Evolutionary conservation across 2,329 filamentous ascomycete species (phyloP).

Genomic region (Penicillium sp.): DNA sequence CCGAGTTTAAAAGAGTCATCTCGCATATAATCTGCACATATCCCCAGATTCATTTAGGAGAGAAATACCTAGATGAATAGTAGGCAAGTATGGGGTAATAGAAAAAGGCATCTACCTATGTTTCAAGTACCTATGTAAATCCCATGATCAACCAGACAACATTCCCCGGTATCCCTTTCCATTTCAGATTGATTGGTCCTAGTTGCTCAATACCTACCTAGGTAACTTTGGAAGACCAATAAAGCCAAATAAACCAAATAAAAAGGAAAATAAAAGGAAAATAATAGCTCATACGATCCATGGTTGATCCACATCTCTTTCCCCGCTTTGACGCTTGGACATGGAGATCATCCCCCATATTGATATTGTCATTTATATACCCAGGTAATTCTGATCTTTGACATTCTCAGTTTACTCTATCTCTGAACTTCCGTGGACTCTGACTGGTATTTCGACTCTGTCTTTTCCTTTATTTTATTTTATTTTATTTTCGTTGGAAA

Average conservation of each 20-base stretch:
- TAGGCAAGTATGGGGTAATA: not conserved
- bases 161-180: slow-evolving; percentile 23
- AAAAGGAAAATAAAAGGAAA: not conserved
- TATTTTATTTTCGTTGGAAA: not conserved
- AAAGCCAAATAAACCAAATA: not conserved
- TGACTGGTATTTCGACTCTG: not conserved
- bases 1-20: not conserved
- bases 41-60: not conserved
- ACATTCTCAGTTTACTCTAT: not conserved
- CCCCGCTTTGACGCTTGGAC: slow-evolving; percentile 22
- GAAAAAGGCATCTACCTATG: not conserved
- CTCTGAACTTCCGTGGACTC: not conserved
- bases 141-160: slow-evolving; percentile 1
- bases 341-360: slow-evolving; percentile 17
- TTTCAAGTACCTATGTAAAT: not conserved
- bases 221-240: no score
- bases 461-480: not conserved
- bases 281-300: not conserved
- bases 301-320: slow-evolving; percentile 7
- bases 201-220: not conserved
- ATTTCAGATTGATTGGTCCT: slow-evolving; percentile 14
- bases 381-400: not conserved
- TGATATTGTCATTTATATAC: not conserved
- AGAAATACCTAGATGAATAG: not conserved
- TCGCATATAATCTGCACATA: not conserved